These are phyloP conservation scores for Scheffersomyces insectosa DNA, from an alignment of 1,139 yeast genomes.

Conservation along the genomic window DNA sequence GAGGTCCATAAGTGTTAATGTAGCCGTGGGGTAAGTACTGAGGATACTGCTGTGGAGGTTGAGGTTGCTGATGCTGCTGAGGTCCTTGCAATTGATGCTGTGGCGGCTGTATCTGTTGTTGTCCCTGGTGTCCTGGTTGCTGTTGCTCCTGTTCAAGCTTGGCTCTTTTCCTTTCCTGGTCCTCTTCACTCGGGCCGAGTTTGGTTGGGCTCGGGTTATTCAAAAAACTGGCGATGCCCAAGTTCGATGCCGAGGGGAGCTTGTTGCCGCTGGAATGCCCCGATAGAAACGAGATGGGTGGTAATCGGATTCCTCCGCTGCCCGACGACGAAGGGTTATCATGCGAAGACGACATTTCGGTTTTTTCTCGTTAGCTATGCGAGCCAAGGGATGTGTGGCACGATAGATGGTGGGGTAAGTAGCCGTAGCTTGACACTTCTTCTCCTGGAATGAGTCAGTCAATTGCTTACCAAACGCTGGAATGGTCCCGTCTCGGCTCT, in stretches of 20 bases:
- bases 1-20: no score
- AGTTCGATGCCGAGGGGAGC: conserved; percentile 19
- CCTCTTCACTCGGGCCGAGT: background rate
- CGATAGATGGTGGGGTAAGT: no score
- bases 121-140: background rate
- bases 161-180: background rate
- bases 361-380: background rate
- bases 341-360: conserved; percentile 7
- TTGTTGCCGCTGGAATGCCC: conserved; percentile 14
- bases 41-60: background rate
- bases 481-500: no score
- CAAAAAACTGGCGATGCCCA: conserved; percentile 21
- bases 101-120: no score
- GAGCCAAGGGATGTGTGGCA: no score
- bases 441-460: no score
- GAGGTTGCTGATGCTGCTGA: background rate
- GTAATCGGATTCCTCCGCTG: conserved; percentile 21
- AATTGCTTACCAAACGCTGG: no score
- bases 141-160: background rate
- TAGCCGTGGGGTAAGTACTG: no score
- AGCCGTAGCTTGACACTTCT: no score
- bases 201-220: conserved; percentile 6
- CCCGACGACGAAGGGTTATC: conserved; percentile 6
- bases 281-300: conserved; percentile 31
- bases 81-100: background rate